Base-by-base conservation (phyloP, 805 yeast genomes). In the Candida jianshihensis region DNA sequence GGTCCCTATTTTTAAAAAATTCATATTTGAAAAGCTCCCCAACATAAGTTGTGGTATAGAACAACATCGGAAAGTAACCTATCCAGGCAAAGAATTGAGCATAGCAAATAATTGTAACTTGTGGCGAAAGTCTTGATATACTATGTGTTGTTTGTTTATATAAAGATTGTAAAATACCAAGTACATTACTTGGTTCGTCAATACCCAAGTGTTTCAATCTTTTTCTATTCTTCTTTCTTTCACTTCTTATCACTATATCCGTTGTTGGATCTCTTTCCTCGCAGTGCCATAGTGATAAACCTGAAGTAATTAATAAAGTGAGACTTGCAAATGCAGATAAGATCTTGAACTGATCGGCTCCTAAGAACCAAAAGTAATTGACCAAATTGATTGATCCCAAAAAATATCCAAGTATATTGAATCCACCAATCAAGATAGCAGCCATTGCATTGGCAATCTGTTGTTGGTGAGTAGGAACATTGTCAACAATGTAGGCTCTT, bases 21-120 rank as follows among this genome's bases (percentile, higher is more conserved):
- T 71, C 71, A 30, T 52, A 60, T 22, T 63, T 57, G 54, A 73
- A 75, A 13, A 78, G 56, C 40, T 73, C 81, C 0, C 81, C 81
- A 14, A 78, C 81, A 52, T 75, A 78, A 0, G 81, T 75, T 3
- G 83, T 72, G 4, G 81, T 75, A 47, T 77, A 78, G 42, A 77
- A 78, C 20, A 78, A 50, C 71, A 78, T 68, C 2, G 81, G 80
- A 56, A 78, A 78, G 59, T 79, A 78, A 1, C 81, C 81, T 29
- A 77, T 70, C 83, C 83, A 78, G 1, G 82, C 82, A 53, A 73
- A 73, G 40, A 77, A 71, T 51, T 78, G 80, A 2, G 76, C 74
- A 35, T 56, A 59, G 44, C 81, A 77, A 4, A 75, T 73, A 1
- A 63, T 51, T 34, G 63, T 63, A 3, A 74, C 70, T 42, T 71